A percentile compares a stretch with the other conserved stretches of the same genome.
These are phyloP conservation scores for Solanum hybrid DNA, from an alignment of 305 asterid genomes.

Conservation along the genomic window DNA sequence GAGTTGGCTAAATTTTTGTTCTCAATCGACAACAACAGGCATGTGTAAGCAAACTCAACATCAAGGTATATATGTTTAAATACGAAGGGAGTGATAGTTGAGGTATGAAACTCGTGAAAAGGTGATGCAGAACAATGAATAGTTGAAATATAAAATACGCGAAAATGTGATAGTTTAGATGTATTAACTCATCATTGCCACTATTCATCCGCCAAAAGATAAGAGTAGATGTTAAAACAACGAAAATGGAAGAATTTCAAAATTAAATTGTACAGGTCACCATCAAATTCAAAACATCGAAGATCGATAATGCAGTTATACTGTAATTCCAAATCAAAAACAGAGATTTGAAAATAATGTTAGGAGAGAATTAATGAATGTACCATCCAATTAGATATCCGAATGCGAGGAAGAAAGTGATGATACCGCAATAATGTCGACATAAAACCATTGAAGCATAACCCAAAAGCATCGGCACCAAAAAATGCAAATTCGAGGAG, in stretches of 20 bases:
- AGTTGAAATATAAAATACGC: neutral
- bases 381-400: constrained; percentile 97
- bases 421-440: constrained; percentile 54
- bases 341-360: neutral
- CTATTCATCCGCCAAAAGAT: neutral
- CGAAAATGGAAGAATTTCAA: neutral
- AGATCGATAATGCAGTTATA: neutral
- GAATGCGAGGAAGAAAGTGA: constrained; percentile 64
- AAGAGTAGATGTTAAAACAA: neutral
- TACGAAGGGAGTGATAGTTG: neutral
- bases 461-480: constrained; percentile 70
- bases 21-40: neutral
- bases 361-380: neutral
- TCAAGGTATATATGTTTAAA: neutral
- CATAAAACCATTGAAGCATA: constrained; percentile 71
- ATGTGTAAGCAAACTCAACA: neutral
- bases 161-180: neutral
- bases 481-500: constrained; percentile 75
- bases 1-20: neutral
- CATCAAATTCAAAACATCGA: neutral
- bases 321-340: neutral
- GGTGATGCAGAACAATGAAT: neutral
- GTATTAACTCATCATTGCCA: neutral
- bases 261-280: neutral
- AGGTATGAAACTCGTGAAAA: neutral